Conservation (phyloP, 257 asterid genomes). For the Nicotiana knightiana region DNA sequence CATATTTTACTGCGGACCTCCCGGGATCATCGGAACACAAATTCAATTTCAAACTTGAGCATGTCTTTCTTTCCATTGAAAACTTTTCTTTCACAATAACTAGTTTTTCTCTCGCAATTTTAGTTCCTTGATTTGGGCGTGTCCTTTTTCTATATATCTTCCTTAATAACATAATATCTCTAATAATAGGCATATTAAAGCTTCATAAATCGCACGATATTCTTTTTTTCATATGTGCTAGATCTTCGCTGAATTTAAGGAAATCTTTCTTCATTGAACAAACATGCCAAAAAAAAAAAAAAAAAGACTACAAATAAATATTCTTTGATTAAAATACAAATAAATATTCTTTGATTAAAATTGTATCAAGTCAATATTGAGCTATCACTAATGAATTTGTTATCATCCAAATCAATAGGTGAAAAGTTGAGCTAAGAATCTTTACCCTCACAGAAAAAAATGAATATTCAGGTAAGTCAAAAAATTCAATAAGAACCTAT, state of each 20-base stretch:
- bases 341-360: not conserved
- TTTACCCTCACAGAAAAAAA: no score
- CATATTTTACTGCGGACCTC: no score
- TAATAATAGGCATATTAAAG: not conserved
- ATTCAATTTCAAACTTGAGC: not conserved
- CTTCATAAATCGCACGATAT: not conserved
- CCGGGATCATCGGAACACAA: no score
- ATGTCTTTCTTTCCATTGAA: not conserved
- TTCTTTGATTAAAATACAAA: not conserved
- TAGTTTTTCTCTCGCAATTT: not conserved
- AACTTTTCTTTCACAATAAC: not conserved
- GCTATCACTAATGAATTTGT: not conserved
- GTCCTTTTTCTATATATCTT: not conserved
- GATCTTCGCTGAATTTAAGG: no score
- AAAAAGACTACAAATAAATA: no score
- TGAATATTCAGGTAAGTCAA: no score
- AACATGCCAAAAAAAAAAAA: not conserved
- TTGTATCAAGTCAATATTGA: not conserved
- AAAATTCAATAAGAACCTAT: no score
- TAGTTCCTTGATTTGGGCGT: not conserved
- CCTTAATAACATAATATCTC: not conserved
- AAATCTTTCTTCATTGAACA: not conserved
- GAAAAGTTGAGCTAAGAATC: no score
- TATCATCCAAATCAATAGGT: not conserved
- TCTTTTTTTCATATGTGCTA: no score